Conservation (phyloP, 2,329 filamentous ascomycete species). For the Claviceps sp. region DNA sequence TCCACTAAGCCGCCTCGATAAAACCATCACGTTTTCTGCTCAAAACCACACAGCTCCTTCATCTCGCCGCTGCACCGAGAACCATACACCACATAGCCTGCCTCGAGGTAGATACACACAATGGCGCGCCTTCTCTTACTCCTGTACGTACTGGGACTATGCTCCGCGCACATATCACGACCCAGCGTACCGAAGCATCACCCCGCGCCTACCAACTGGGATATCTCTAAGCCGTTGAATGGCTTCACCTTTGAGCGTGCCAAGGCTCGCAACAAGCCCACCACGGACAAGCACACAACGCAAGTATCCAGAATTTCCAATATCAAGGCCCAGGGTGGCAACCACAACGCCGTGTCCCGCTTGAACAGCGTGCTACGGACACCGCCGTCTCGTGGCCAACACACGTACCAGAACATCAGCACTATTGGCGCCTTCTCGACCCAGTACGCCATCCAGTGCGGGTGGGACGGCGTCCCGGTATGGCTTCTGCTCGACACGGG, state of each 20-base stretch:
- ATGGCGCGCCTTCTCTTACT: background rate
- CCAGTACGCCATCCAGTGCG: slow-evolving; percentile 28
- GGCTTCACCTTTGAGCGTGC: slow-evolving; percentile 24
- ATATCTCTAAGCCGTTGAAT: slow-evolving; percentile 23
- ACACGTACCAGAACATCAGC: slow-evolving; percentile 24
- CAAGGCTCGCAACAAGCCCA: slow-evolving; percentile 15
- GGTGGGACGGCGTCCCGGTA: slow-evolving; percentile 24
- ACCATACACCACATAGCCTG: too few species aligned
- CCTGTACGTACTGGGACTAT: slow-evolving; percentile 5
- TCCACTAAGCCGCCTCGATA: background rate
- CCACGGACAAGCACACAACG: slow-evolving; percentile 15
- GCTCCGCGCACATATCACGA: slow-evolving; percentile 1
- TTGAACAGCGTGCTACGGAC: slow-evolving; percentile 12
- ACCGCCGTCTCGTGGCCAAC: slow-evolving; percentile 9
- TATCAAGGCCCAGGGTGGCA: slow-evolving; percentile 12
- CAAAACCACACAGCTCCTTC: too few species aligned
- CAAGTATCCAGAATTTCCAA: slow-evolving; percentile 21
- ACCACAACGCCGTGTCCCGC: slow-evolving; percentile 18
- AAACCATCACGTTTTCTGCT: background rate
- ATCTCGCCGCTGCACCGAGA: too few species aligned
- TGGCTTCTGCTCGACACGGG: slow-evolving; percentile 36
- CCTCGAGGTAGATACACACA: background rate
- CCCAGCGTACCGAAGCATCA: background rate
- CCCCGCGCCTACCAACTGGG: slow-evolving; percentile 12
- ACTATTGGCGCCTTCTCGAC: slow-evolving; percentile 25